These are phyloP conservation scores for Ceratocystis smalleyi DNA, from an alignment of 2,329 filamentous ascomycete genomes.

Conservation along the genomic window DNA sequence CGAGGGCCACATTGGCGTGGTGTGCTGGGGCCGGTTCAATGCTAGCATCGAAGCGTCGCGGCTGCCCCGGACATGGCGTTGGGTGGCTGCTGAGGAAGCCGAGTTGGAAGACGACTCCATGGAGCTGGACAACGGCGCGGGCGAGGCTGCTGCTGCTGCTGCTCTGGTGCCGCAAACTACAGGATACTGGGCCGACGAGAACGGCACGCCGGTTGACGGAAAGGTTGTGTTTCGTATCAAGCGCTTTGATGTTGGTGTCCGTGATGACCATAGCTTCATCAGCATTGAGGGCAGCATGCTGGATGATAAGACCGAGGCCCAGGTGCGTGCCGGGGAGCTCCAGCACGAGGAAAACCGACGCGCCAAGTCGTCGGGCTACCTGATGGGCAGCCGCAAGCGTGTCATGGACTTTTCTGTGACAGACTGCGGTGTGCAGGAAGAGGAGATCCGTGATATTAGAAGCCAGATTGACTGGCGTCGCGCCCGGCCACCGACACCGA, in stretches of 20 bases:
- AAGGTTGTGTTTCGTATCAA: conserved; percentile 63
- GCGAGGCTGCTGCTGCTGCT: neutral
- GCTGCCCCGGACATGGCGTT: conserved; percentile 66
- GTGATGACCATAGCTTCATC: conserved; percentile 62
- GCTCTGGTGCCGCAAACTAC: neutral
- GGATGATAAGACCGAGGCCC: conserved; percentile 47
- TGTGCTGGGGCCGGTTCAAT: conserved; percentile 86
- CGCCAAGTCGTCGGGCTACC: conserved; percentile 9
- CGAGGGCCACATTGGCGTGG: conserved; percentile 73
- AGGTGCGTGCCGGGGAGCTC: conserved; percentile 32
- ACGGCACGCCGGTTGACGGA: conserved; percentile 53
- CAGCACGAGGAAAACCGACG: conserved; percentile 10
- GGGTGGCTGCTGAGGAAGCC: conserved; percentile 44
- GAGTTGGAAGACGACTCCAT: conserved; percentile 30
- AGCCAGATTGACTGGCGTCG: conserved; percentile 16
- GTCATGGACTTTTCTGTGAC: conserved; percentile 14
- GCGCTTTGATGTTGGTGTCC: conserved; percentile 67
- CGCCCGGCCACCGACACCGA: conserved; percentile 14
- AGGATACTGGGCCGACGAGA: conserved; percentile 61
- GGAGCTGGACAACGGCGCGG: conserved; percentile 41
- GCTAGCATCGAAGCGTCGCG: conserved; percentile 65
- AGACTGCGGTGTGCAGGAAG: conserved; percentile 13
- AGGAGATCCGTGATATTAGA: conserved; percentile 15
- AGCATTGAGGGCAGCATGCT: conserved; percentile 84
- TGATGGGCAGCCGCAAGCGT: conserved; percentile 6